These are phyloP conservation scores for Aspergillus clavatus DNA, from an alignment of 2,329 filamentous ascomycete species.

Conservation along the genomic window DNA sequence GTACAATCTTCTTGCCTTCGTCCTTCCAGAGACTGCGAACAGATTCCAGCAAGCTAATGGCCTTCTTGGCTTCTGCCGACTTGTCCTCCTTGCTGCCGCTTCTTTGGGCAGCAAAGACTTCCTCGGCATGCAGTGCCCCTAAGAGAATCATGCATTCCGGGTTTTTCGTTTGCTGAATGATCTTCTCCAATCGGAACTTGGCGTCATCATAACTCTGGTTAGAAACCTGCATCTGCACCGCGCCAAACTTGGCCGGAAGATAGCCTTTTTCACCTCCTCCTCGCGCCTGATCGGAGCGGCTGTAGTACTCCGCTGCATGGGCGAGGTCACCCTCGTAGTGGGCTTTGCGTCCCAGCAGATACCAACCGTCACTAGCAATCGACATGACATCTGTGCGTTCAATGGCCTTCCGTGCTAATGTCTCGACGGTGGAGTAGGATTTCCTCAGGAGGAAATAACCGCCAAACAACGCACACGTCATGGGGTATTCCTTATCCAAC, in stretches of 20 bases:
- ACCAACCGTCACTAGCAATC: slow-evolving; percentile 97
- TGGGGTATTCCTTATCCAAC: slow-evolving; percentile 80
- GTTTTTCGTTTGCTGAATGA: slow-evolving; percentile 76
- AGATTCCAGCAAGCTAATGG: slow-evolving; percentile 74
- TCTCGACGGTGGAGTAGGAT: slow-evolving; percentile 74
- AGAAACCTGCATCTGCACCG: slow-evolving; percentile 80
- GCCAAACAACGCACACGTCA: slow-evolving; percentile 87
- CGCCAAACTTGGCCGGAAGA: slow-evolving; percentile 89
- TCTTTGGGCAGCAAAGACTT: slow-evolving; percentile 76
- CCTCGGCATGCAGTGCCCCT: slow-evolving; percentile 88
- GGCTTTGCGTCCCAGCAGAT: slow-evolving; percentile 83
- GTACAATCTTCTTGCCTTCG: slow-evolving; percentile 72
- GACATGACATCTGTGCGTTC: slow-evolving; percentile 94
- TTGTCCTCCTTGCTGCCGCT: slow-evolving; percentile 86
- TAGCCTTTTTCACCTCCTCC: slow-evolving; percentile 89
- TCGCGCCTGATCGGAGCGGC: slow-evolving; percentile 82
- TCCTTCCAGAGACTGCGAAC: slow-evolving; percentile 91
- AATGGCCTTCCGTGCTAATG: slow-evolving; percentile 85
- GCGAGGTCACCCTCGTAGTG: slow-evolving; percentile 73
- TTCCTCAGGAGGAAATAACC: slow-evolving; percentile 84
- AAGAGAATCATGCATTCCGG: slow-evolving; percentile 89
- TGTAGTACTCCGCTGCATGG: slow-evolving; percentile 80
- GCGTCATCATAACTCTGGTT: slow-evolving; percentile 84
- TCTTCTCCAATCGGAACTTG: slow-evolving; percentile 90
- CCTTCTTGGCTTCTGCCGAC: slow-evolving; percentile 76